These are phyloP conservation scores for Colletotrichum sublineola DNA, from an alignment of 2,329 filamentous ascomycete species.

Conservation along the genomic window DNA sequence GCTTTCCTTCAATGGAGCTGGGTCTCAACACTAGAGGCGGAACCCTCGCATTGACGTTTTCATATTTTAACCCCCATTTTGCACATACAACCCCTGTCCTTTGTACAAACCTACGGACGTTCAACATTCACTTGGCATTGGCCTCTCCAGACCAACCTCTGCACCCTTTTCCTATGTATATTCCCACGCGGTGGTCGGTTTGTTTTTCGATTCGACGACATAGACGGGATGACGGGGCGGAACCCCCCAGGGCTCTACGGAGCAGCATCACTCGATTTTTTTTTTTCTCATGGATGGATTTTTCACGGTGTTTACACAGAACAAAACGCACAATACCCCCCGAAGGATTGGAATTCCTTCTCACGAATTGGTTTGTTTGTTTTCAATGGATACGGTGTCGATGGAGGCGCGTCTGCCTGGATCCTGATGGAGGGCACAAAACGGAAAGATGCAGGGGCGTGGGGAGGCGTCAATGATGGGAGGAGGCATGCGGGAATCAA, in stretches of 20 bases:
- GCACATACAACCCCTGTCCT: conserved; percentile 32
- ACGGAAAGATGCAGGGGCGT: not conserved
- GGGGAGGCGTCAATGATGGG: not conserved
- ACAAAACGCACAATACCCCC: conserved; percentile 42
- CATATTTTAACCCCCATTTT: conserved; percentile 24
- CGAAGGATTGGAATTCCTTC: conserved; percentile 35
- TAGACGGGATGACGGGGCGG: conserved; percentile 29
- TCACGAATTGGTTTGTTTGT: conserved; percentile 37
- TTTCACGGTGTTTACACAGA: conserved; percentile 39
- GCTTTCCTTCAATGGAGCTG: conserved; percentile 12
- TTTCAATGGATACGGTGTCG: conserved; percentile 24
- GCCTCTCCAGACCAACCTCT: conserved; percentile 17
- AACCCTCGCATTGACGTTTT: conserved; percentile 24
- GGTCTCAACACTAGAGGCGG: conserved; percentile 10
- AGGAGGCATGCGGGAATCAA: not conserved
- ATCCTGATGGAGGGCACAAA: not conserved
- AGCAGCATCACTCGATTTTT: conserved; percentile 33
- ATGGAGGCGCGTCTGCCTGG: conserved; percentile 23
- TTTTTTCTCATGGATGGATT: conserved; percentile 36
- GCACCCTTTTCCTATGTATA: conserved; percentile 30
- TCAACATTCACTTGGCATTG: conserved; percentile 22
- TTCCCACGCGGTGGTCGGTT: conserved; percentile 1
- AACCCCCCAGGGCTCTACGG: conserved; percentile 5
- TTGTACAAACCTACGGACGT: conserved; percentile 32
- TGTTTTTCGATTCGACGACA: conserved; percentile 24